Evolutionary conservation across 441 rosid genomes (phyloP).

Genomic region (Lepidium campestre): DNA sequence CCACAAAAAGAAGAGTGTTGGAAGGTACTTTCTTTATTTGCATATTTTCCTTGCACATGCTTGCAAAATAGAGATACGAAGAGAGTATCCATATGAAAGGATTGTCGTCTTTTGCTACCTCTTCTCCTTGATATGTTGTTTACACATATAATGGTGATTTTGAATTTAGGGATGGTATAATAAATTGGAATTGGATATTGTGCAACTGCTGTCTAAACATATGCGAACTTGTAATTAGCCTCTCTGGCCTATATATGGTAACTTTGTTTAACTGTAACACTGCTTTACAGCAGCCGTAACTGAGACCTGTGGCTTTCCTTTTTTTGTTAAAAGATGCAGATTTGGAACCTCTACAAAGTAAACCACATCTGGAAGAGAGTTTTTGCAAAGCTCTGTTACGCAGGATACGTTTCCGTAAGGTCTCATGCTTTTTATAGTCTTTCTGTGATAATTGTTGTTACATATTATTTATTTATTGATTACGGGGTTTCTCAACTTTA

Average conservation of each 20-base stretch:
- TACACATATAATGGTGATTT: not conserved
- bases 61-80: not conserved
- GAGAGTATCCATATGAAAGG: not conserved
- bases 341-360: constrained; percentile 73
- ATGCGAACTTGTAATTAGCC: not conserved
- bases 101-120: not conserved
- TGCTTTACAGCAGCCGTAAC: not conserved
- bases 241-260: not conserved
- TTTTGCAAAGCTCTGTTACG: constrained; percentile 87
- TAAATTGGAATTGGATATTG: not conserved
- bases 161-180: not conserved
- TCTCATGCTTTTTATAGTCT: constrained; percentile 77
- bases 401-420: constrained; percentile 99
- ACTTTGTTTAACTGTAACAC: not conserved
- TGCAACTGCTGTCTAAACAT: not conserved
- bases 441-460: too few relatives aligned
- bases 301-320: not conserved
- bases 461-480: too few relatives aligned
- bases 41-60: not conserved
- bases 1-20: constrained; percentile 48
- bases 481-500: too few relatives aligned
- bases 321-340: constrained; percentile 44
- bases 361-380: constrained; percentile 74
- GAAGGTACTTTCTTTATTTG: constrained; percentile 48
- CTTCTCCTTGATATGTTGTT: not conserved